Conservation (phyloP, 2,329 filamentous ascomycete species). For the Colletotrichum chrysophilum region DNA sequence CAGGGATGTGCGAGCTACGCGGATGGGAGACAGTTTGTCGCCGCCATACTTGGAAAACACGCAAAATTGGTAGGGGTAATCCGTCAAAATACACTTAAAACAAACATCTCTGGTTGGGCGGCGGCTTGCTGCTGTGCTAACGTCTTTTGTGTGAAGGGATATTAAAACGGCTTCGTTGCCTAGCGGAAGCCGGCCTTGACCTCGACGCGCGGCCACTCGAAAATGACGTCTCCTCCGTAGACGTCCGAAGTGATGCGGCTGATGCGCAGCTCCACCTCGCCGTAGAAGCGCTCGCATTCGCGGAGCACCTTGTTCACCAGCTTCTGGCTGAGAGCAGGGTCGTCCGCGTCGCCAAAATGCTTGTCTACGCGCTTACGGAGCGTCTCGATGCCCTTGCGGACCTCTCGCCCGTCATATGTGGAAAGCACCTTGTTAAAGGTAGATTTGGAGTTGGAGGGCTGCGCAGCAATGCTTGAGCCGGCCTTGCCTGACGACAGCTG, state of each 20-base stretch:
- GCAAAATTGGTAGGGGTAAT: background rate
- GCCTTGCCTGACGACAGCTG: constrained; percentile 66
- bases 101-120: background rate
- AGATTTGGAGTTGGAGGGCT: constrained; percentile 81
- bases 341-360: constrained; percentile 91
- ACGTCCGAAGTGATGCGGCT: constrained; percentile 65
- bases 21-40: background rate
- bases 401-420: constrained; percentile 81
- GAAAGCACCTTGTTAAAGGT: constrained; percentile 87
- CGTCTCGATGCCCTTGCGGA: constrained; percentile 88
- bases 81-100: background rate
- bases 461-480: constrained; percentile 70
- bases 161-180: constrained; percentile 2
- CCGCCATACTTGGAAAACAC: background rate
- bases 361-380: constrained; percentile 94
- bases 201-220: constrained; percentile 70
- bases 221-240: constrained; percentile 68
- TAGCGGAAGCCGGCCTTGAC: constrained; percentile 62
- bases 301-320: constrained; percentile 63
- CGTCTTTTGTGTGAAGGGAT: background rate
- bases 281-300: constrained; percentile 69
- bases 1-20: background rate
- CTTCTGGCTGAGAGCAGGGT: constrained; percentile 66
- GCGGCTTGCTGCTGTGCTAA: background rate
- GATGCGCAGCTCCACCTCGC: constrained; percentile 65